phyloP scores from a whole-genome alignment of 108 stramenopile genomes.

The Conticribra guillardii region DNA sequence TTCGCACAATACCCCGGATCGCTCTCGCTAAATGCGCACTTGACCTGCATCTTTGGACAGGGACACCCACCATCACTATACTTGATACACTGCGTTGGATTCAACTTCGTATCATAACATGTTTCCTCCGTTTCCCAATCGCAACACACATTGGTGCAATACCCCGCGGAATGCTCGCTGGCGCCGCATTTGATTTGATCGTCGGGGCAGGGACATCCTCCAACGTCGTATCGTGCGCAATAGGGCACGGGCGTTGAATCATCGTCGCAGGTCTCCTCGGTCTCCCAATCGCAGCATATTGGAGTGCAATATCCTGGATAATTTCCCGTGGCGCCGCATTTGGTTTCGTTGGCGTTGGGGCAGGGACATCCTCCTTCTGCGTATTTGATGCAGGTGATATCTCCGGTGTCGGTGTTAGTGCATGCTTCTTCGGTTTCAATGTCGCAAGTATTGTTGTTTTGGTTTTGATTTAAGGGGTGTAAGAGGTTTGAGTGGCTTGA shows the following conservation, averaged over 20 bases:
- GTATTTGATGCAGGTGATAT: background rate
- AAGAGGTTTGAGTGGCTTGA: no score
- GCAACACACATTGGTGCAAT: conserved; percentile 15
- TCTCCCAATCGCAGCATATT: conserved; percentile 3
- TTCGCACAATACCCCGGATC: background rate
- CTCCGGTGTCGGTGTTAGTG: background rate
- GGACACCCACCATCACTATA: background rate
- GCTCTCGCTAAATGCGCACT: background rate
- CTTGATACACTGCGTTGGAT: background rate
- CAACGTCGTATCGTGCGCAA: background rate
- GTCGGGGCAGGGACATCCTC: conserved; percentile 10
- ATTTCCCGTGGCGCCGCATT: background rate
- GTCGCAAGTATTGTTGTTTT: no score
- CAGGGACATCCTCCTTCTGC: conserved; percentile 12
- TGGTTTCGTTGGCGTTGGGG: background rate
- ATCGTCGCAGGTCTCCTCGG: conserved; percentile 9
- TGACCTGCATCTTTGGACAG: background rate
- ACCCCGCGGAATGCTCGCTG: conserved; percentile 1
- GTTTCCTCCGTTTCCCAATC: conserved; percentile 1
- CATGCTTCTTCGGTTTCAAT: background rate
- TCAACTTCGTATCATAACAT: background rate
- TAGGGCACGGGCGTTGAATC: no score
- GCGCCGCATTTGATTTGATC: background rate
- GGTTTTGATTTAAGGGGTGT: no score
- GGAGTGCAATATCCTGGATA: conserved; percentile 8